Evolutionary conservation across 805 yeast species (phyloP), one percentile per base, ranked within the genome.

Genomic region (Candida manassasensis): DNA sequence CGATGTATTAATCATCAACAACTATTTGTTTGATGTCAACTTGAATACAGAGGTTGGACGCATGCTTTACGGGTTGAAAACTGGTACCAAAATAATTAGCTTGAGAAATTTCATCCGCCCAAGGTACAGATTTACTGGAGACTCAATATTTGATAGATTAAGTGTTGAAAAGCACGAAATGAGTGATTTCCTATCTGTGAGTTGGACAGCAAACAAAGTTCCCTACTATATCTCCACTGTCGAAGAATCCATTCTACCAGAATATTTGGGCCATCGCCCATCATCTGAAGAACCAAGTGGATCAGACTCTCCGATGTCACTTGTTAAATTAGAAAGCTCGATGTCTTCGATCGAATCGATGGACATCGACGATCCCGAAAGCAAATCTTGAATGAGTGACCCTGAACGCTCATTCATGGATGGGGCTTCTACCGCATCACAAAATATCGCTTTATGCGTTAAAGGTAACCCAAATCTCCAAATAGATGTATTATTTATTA

Each of bases 121-220:
- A 3, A 79, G 93, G 12, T 81, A 82, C 49, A 73, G 76, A 26
- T 75, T 84, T 15, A 63, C 75, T n/a, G 65, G 67, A 38, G 73
- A 66, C 26, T 72, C 77, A 21, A 71, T 85, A 10, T 61, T 86
- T 42, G 86, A 81, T 50, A 68, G 79, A 47, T 64, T 87, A 37
- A 63, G 63, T 27, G 87, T 85, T 4, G 76, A 76, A 37, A 76
- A 74, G 45, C 67, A 57, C 36, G 77, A 66, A 42, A 72, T 73
- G 50, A 81, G 87, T 44, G 79, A 75, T 12, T 73, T 75, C 36
- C 77, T 79, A 37, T 76, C 88, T 28, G 96, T 89, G 6, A 83
- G 94, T 31, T 88, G 97, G 97, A 87, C 96, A 0, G 79, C 81
- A 4, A 86, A 84, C 32, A 87, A 87, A 36, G 85, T 84, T 1